These are phyloP conservation scores for Miscanthus lutarioriparius DNA, from an alignment of 176 grass and related monocot species.

Conservation along the genomic window DNA sequence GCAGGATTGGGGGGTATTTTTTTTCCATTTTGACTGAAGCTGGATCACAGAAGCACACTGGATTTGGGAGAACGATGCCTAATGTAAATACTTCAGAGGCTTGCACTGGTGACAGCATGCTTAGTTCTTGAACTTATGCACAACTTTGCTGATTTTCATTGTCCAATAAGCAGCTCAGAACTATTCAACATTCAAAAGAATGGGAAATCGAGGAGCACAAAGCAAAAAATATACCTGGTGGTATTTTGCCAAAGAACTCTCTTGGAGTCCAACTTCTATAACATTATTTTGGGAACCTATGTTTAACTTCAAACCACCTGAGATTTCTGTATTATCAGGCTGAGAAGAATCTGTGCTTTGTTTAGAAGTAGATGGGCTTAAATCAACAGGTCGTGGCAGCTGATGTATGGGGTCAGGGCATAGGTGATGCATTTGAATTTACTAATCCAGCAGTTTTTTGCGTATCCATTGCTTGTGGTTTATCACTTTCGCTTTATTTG, in stretches of 20 bases:
- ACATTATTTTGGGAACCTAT: conserved; percentile 39
- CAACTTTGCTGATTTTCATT: not conserved
- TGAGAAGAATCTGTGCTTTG: conserved; percentile 22
- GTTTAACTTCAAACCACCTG: conserved; percentile 27
- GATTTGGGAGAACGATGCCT: conserved; percentile 24
- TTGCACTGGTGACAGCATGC: not conserved
- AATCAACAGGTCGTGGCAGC: conserved; percentile 23
- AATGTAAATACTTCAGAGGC: conserved; percentile 23
- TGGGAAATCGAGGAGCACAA: conserved; percentile 39
- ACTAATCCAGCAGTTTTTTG: conserved; percentile 32
- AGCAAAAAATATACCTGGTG: conserved; percentile 82
- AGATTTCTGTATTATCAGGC: conserved; percentile 43
- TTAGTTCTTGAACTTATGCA: conserved; percentile 22
- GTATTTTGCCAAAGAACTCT: conserved; percentile 71
- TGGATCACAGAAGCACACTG: not conserved
- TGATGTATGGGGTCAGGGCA: conserved; percentile 19
- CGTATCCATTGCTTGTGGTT: conserved; percentile 38
- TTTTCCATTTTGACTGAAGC: conserved; percentile 20
- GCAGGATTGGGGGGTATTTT: not conserved
- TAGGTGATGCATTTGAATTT: conserved; percentile 8
- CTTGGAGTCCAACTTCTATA: conserved; percentile 69
- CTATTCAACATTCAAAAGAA: conserved; percentile 32
- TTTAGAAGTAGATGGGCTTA: conserved; percentile 34
- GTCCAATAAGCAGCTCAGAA: conserved; percentile 18
- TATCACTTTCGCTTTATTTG: conserved; percentile 47